Conservation (phyloP, 768 basidiomycete genomes). For the Collybia mongolica region DNA sequence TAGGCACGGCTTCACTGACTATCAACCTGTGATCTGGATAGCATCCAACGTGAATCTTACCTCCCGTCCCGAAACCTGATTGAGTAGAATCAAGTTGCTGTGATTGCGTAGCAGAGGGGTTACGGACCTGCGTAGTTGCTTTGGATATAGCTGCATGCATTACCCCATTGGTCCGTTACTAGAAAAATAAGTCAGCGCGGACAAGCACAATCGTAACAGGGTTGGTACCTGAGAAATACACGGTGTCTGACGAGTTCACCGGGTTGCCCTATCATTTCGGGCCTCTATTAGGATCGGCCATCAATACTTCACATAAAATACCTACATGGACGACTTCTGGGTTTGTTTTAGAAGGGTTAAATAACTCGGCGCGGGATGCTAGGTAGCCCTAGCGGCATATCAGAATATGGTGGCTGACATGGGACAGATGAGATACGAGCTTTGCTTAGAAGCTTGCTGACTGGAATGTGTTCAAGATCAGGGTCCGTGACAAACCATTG, state of each 20-base stretch:
- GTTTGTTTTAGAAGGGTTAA: conserved; percentile 67
- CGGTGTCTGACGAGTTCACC: conserved; percentile 85
- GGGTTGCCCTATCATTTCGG: conserved; percentile 65
- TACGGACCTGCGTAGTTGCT: conserved; percentile 78
- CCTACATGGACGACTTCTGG: conserved; percentile 66
- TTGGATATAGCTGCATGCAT: conserved; percentile 87
- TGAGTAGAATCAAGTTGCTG: not conserved
- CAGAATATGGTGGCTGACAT: not conserved
- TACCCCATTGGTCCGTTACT: conserved; percentile 87
- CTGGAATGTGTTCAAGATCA: conserved; percentile 71
- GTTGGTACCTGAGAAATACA: conserved; percentile 79
- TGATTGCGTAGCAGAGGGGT: not conserved
- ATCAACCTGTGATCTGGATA: not conserved
- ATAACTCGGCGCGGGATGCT: conserved; percentile 71
- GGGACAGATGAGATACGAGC: conserved; percentile 30
- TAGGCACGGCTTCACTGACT: conserved; percentile 69
- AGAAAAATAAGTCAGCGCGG: not conserved
- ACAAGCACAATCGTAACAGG: not conserved
- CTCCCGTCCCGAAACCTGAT: conserved; percentile 86
- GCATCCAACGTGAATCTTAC: conserved; percentile 29
- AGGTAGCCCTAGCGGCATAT: conserved; percentile 69
- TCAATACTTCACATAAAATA: conserved; percentile 1
- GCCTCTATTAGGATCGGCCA: conserved; percentile 9
- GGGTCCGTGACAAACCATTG: conserved; percentile 94
- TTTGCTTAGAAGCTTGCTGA: conserved; percentile 83